phyloP scores from a whole-genome alignment of 2,329 filamentous ascomycete species.

The Whalleya microplaca region DNA sequence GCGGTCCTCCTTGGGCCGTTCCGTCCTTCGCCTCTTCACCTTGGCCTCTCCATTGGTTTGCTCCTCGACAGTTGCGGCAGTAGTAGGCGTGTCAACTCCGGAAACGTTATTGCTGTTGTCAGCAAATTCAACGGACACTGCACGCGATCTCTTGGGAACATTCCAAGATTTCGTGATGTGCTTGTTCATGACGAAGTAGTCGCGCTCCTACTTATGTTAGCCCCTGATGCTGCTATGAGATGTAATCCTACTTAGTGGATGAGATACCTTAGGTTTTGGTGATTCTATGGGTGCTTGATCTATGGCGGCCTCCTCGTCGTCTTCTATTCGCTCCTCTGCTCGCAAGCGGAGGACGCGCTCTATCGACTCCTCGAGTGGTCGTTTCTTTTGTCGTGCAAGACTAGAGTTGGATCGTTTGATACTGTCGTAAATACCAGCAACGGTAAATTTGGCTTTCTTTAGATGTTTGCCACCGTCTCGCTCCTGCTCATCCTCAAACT shows the following conservation, averaged over 20 bases:
- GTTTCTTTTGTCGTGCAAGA: conserved; percentile 80
- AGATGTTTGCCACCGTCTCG: conserved; percentile 36
- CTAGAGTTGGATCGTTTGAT: conserved; percentile 88
- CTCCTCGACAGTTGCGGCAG: conserved; percentile 46
- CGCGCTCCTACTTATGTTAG: conserved; percentile 29
- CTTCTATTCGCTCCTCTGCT: conserved; percentile 64
- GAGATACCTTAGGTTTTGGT: conserved; percentile 32
- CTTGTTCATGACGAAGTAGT: conserved; percentile 44
- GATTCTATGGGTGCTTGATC: conserved; percentile 32
- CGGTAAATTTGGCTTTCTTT: conserved; percentile 54
- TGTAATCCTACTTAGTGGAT: not conserved
- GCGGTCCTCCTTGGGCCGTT: conserved; percentile 57
- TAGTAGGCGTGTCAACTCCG: conserved; percentile 33
- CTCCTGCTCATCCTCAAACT: conserved; percentile 70
- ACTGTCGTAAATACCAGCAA: conserved; percentile 71
- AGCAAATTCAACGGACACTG: conserved; percentile 23
- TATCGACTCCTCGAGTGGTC: conserved; percentile 80
- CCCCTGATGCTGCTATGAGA: not conserved
- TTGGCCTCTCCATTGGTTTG: conserved; percentile 68
- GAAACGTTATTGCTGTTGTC: conserved; percentile 23
- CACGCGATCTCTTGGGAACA: conserved; percentile 30
- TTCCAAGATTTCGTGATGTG: conserved; percentile 48
- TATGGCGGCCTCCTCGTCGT: conserved; percentile 39
- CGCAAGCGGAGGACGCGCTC: conserved; percentile 78
- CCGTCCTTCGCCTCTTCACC: conserved; percentile 65